Conservation (phyloP, 768 basidiomycete species). For the Boletus sensibilis region DNA sequence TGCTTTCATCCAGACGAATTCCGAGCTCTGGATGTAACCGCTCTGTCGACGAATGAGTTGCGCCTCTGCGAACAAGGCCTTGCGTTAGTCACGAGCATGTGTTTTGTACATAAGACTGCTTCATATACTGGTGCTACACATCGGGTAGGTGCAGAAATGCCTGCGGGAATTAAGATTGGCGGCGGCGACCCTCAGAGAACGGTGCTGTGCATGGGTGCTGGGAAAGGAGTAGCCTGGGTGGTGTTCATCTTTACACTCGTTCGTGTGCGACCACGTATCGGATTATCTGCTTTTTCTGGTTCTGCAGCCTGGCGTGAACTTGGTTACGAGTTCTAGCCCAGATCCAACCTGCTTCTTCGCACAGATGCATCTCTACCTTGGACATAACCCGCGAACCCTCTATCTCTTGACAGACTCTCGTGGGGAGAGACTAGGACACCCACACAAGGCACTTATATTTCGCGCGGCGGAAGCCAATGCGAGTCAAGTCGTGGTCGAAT, state of each 20-base stretch:
- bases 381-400: constrained; percentile 63
- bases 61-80: not conserved
- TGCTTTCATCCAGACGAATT: constrained; percentile 18
- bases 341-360: not conserved
- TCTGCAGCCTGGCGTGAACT: not conserved
- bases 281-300: not conserved
- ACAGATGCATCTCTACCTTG: constrained; percentile 73
- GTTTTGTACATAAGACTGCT: not conserved
- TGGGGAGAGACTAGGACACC: constrained; percentile 61
- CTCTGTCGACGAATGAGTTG: constrained; percentile 15
- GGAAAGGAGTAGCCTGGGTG: not conserved
- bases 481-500: constrained; percentile 81
- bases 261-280: not conserved
- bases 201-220: not conserved
- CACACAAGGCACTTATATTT: constrained; percentile 67
- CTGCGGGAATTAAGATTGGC: not conserved
- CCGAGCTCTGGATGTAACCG: constrained; percentile 5
- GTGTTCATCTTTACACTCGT: not conserved
- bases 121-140: constrained; percentile 1
- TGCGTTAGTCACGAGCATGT: not conserved
- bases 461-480: constrained; percentile 54
- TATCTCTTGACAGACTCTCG: constrained; percentile 71
- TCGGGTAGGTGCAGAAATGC: not conserved
- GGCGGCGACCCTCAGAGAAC: not conserved
- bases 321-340: not conserved